Evolutionary conservation across 2,329 filamentous ascomycete species (phyloP), one percentile per base, ranked within the genome.

Genomic region (Blumeria hordei): DNA sequence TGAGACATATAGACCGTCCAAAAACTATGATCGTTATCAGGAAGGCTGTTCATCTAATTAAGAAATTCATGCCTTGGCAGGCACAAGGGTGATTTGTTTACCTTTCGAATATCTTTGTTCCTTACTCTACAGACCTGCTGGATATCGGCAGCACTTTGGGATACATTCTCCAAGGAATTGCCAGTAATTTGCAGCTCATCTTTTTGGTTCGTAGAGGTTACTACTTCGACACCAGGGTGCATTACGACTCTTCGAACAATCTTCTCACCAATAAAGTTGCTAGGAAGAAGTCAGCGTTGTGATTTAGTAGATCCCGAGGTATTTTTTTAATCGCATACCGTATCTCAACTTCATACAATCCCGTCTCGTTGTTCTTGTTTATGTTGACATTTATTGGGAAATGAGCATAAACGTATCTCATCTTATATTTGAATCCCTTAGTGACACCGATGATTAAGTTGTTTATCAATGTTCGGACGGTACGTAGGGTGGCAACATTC

Each of bases 71-170:
- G 14, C 10, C 32, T 16, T 12, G 32, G 16, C 4, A 28, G 16
- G 7, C 8, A 34, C 2, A 4, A 1, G 4, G 16, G 21, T 11
- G 9, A 18, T 21, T 28, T 56, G 57, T 73, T 64, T 69, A 88
- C 84, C 85, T 95, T 95, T 77, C 93, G 88, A 78, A 98, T 98
- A 94, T 98, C 92, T 88, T 98, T 98, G 86, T 98, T 98, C 73
- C 88, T 83, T 74, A 98, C 92, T 75, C 81, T 81, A 88, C 92
- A 98, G 75, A 92, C 88, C 76, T 98, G 92, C 80, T 98, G 92
- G 72, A 98, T 95, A 72, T 98, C 92, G 74, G 92, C 92, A 64
- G 92, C 92, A 69, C 83, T 88, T 78, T 98, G 92, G 68, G 92
- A 98, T 63, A 98, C 92, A 70, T 81, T 81, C 80, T 98, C 93